Evolutionary conservation across 1,139 yeast species (phyloP), one percentile per base, ranked within the genome.

Genomic region (Debaryomyces fabryi): DNA sequence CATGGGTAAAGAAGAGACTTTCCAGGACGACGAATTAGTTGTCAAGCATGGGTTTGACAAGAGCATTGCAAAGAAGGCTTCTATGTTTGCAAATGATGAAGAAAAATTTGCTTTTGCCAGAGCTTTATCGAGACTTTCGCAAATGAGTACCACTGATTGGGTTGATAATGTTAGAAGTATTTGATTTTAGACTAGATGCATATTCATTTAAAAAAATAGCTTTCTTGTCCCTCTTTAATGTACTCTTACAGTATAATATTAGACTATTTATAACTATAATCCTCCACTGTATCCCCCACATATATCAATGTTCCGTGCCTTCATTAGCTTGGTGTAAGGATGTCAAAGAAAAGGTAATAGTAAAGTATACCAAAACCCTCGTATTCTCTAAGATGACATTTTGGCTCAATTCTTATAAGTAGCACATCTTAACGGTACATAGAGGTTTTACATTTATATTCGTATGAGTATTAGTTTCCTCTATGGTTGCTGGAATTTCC

Each of bases 61-160:
- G 52, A 83, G 83, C 54, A 74, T 86, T 47, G 89, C 93, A n/a
- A 80, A 85, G 56, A 83, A 85, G 63, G 88, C 95, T 1, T 74
- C 87, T 32, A 83, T 90, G 83, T 92, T 93, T 70, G 88, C 77
- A 42, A 78, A 87, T 40, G 98, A 91, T 64, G 99, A 93, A 67
- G 99, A 93, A 68, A 81, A 86, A 66, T 93, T 93, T 73, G 99
- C 99, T 13, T 93, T 92, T 74, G 96, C 97, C 1, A 79, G 99
- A 62, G 97, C 98, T 0, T 74, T 93, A 53, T 86, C 95, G 57
- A 81, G 99, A 64, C 75, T 93, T 56, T 80, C 93, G 45, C 98
- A 93, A 59, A 93, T 93, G 97, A 86, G 96, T 57, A 87, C 96
- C 4, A 85, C 85, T 39, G 96, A 88, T 47, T 93, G 99, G 99